A percentile compares a stretch with the other conserved stretches of the same genome.
Evolutionary conservation across 179 eudicot genomes (phyloP).

Genomic region (Monotropa hypopitys): DNA sequence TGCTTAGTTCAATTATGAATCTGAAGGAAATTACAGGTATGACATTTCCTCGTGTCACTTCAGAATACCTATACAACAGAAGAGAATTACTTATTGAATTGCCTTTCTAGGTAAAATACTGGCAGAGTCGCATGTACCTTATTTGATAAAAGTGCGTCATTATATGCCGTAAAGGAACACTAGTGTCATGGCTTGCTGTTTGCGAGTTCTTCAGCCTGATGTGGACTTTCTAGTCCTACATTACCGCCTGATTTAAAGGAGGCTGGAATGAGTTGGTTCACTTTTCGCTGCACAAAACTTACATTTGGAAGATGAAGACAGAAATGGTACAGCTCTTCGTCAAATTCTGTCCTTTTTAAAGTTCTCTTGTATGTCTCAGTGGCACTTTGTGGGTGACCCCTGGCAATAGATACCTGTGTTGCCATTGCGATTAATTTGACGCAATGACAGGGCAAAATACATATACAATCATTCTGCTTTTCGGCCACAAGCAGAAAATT

Average conservation of each 20-base stretch:
- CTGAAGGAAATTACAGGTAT: too few relatives aligned
- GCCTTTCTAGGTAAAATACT: too few relatives aligned
- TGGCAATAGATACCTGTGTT: constrained; percentile 44
- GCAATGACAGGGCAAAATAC: too few relatives aligned
- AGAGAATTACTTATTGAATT: too few relatives aligned
- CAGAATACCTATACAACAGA: too few relatives aligned
- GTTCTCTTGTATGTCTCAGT: constrained; percentile 39
- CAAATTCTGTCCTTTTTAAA: constrained; percentile 28
- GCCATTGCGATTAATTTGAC: constrained; percentile 2
- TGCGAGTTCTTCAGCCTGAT: background rate
- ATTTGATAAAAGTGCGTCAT: too few relatives aligned
- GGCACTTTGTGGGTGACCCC: constrained; percentile 51
- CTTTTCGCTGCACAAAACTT: constrained; percentile 34
- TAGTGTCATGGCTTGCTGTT: background rate
- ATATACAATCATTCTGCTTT: background rate
- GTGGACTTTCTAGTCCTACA: background rate
- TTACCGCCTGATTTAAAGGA: background rate
- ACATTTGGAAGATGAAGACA: constrained; percentile 39
- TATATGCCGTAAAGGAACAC: background rate
- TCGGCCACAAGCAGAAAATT: background rate
- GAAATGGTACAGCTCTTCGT: constrained; percentile 27
- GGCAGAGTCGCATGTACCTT: too few relatives aligned
- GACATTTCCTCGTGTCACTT: too few relatives aligned
- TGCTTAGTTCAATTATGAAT: too few relatives aligned
- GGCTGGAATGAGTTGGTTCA: constrained; percentile 35